Conservation (phyloP, 805 yeast genomes). For the Zygosaccharomyces pseudorouxii region DNA sequence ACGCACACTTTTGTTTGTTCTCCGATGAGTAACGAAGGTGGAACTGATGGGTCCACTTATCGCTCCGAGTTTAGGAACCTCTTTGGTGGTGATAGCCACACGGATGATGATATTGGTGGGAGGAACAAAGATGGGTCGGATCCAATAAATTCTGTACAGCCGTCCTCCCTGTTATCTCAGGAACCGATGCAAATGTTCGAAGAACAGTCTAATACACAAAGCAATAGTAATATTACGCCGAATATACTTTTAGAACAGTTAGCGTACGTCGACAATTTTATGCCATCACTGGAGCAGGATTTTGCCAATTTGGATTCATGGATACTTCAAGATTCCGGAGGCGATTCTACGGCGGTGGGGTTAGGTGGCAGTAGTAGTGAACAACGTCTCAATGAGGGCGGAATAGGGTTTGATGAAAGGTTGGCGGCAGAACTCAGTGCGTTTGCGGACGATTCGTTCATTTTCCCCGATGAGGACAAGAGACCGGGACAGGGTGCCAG, state of each 20-base stretch:
- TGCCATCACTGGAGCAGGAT: constrained; percentile 48
- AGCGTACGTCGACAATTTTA: constrained; percentile 73
- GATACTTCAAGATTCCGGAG: constrained; percentile 14
- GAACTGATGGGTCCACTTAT: constrained; percentile 10
- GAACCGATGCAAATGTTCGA: constrained; percentile 3
- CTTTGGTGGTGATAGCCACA: constrained; percentile 17
- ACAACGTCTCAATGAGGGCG: not conserved
- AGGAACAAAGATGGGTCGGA: not conserved
- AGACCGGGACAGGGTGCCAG: constrained; percentile 35
- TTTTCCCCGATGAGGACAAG: constrained; percentile 79
- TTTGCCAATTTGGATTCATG: constrained; percentile 34
- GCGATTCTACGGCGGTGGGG: not conserved
- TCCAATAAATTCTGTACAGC: constrained; percentile 5
- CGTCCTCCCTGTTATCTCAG: constrained; percentile 11
- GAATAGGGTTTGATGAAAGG: constrained; percentile 43
- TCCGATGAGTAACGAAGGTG: constrained; percentile 11
- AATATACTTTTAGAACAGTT: constrained; percentile 61
- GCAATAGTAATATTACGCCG: constrained; percentile 30
- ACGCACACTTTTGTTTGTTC: no score
- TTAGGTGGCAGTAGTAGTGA: not conserved
- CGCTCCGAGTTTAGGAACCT: constrained; percentile 19
- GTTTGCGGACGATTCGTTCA: constrained; percentile 75
- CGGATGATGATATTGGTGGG: constrained; percentile 1
- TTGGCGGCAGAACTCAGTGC: constrained; percentile 67
- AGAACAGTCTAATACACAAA: not conserved